Conservation (phyloP, 495 filamentous ascomycete species). For the Penicillium maclennaniae region DNA sequence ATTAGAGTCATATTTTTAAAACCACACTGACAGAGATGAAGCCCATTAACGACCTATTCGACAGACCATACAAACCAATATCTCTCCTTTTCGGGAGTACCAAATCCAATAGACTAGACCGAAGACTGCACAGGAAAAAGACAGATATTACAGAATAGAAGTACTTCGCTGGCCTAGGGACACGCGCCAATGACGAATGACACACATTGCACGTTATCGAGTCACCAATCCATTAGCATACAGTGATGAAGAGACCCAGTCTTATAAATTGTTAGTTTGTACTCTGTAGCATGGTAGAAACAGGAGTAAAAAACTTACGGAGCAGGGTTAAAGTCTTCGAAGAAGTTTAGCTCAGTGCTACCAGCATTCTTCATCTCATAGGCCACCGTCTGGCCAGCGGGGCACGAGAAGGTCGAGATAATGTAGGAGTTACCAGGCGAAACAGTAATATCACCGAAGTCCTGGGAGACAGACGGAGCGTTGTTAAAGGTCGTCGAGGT, state of each 20-base stretch:
- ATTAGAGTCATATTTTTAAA: too few relatives aligned
- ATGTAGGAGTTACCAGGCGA: conserved; percentile 54
- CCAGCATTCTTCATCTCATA: conserved; percentile 52
- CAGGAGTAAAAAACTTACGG: conserved; percentile 34
- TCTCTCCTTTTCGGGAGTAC: not conserved
- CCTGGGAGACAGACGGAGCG: conserved; percentile 39
- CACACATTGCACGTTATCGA: not conserved
- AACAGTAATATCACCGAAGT: conserved; percentile 47
- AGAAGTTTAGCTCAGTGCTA: conserved; percentile 53
- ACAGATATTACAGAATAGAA: too few relatives aligned
- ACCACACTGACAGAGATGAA: too few relatives aligned
- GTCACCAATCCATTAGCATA: conserved; percentile 4
- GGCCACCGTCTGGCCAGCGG: conserved; percentile 45
- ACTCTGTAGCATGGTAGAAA: not conserved
- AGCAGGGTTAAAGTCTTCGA: conserved; percentile 57
- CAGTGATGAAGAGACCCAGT: conserved; percentile 11
- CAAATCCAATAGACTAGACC: too few relatives aligned
- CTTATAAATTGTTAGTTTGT: not conserved
- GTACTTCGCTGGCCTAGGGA: not conserved
- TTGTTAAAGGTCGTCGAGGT: conserved; percentile 49
- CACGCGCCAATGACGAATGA: not conserved
- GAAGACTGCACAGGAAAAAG: not conserved
- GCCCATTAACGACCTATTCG: too few relatives aligned
- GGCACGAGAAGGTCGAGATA: conserved; percentile 54
- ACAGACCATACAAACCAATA: too few relatives aligned